Base-by-base conservation (phyloP, 164 flowering plant species). In the Berberis thunbergii region DNA sequence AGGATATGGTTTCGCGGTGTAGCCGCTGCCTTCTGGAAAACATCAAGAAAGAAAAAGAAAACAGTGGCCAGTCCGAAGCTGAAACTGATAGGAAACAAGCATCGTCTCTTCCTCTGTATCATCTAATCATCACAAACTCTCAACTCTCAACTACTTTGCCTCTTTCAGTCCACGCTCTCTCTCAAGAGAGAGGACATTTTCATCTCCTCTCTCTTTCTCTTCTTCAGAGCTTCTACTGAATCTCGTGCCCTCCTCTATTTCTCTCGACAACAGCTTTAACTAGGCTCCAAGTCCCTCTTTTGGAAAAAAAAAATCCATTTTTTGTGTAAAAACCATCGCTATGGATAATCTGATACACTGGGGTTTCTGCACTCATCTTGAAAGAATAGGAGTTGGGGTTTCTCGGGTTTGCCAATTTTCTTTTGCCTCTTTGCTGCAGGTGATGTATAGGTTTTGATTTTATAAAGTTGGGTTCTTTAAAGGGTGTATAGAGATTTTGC, bases 81-180 rank as follows among this genome's bases (percentile, higher is more conserved):
- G 26, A 26, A 26, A 49, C 11, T 49, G 11, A 26, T 26, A 26
- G 26, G 26, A 26, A 62, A 64, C 58, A 26, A 64, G 71, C 62
- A 4, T 72, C 80, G 88, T 80, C 85, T 63, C 76, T 64, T 78
- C 63, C 73, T 62, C 73, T 71, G 81, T 74, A 26, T 26, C 26
- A 26, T 26, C 26, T 77, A 77, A 73, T 74, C 73, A 71, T 69
- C 45, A 42, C 43, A 52, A n/a, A 26, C 26, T 60, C 3, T 6
- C 57, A 50, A 41, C 43, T 57, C 55, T 58, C 39, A 12, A 49
- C 49, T 49, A 12, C 4, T 46, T 4, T 4, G 6, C 49, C 8
- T 46, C 49, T 46, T 8, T 46, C 8, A 26, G 26, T 26, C 26
- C 26, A 26, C 26, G 26, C 26, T 26, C 26, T 26, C 26, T 26